Evolutionary conservation across 1,284 basidiomycete genomes (phyloP), one percentile per base, ranked within the genome.

Genomic region (Cryptococcus neoformans): DNA sequence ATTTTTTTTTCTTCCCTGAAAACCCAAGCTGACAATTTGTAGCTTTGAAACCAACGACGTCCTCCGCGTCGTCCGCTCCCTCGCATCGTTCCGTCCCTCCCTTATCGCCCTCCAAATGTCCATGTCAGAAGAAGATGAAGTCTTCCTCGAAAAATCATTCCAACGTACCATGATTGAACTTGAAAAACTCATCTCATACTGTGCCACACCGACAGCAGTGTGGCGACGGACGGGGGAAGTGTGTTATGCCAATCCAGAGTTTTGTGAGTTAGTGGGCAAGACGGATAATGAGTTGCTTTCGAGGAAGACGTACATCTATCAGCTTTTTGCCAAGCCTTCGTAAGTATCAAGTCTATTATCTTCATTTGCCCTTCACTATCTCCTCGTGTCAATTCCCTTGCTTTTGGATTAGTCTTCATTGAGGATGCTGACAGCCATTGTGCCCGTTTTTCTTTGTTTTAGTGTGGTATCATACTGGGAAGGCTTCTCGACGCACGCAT

Each of bases 201-300:
- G 90, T 60, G 96, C 95, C 5, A 99, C 96, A n/a, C 96, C 95
- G 2, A 99, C 95, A 0, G 92, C 96, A n/a, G 90, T 97, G 1
- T 99, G 95, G 95, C 86, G 95, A 37, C 83, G 95, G 50, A 99
- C 96, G 14, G 95, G 95, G 70, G 96, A 99, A 80, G 92, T 99
- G 41, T 94, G 92, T 70, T 86, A 96, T 45, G 95, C 95, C 46
- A 93, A 94, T 0, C 89, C 92, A 1, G 94, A 99, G 78, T 99
- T 99, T 73, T 92, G 89, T 75, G 88, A 92, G 83, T 81, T 99
- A 59, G 93, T 92, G 3, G 90, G 89, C 65, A 92, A 90, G 88
- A 84, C 85, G 14, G 83, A 87, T 74, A 87, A 89, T 58, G 91
- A 96, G 62, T 81, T 97, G 37, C 76, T 92, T 16, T 85, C 85